Evolutionary conservation across 139 green algal genomes (phyloP), one percentile per base, ranked within the genome.

Genomic region (Yamagishiella unicocca): DNA sequence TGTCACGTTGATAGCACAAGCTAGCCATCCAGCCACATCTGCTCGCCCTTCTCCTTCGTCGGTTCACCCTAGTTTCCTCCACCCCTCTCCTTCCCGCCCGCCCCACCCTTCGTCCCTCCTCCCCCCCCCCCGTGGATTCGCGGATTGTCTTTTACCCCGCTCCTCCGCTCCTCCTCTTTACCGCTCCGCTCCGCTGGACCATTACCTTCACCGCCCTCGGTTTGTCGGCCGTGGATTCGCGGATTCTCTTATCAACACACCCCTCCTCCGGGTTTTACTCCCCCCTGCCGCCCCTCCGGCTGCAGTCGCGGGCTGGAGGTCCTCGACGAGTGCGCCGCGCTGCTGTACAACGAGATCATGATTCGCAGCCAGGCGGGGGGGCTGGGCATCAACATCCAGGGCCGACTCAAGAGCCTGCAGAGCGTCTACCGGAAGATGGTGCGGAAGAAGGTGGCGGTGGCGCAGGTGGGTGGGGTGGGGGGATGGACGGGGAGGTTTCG

Each of bases 391-490:
- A 66, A 66, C 45, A 89, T 92, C 21, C 76, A 92, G 81, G 97
- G 96, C 8, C 93, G 97, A 2, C 83, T 99, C 46, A 99, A 99
- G 94, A 97, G 91, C 78, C 76, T 99, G 67, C 95, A 97, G 90
- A 96, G 90, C 70, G 95, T 95, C 25, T 89, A 97, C 82, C 89
- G 81, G 58, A 99, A 99, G 95, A 98, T 99, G 96, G 76, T 89
- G 17, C 92, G 95, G 50, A 99, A 99, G 91, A 72, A 85, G 8
- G 92, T 96, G 73, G 89, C 83, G 22, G 82, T 99, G 67, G 83
- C 87, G 22, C 73, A 98, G 91, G 93, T 94, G 84, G 3, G 37
- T 10, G 68, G 35, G 68, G 68, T 12, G 35, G 37, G 37, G 37
- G 37, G 3, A 37, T 35, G 35, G 22, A 37, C 10, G 37, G 14